Conservation (phyloP, 2,329 filamentous ascomycete genomes). For the Thelonectria discophora region DNA sequence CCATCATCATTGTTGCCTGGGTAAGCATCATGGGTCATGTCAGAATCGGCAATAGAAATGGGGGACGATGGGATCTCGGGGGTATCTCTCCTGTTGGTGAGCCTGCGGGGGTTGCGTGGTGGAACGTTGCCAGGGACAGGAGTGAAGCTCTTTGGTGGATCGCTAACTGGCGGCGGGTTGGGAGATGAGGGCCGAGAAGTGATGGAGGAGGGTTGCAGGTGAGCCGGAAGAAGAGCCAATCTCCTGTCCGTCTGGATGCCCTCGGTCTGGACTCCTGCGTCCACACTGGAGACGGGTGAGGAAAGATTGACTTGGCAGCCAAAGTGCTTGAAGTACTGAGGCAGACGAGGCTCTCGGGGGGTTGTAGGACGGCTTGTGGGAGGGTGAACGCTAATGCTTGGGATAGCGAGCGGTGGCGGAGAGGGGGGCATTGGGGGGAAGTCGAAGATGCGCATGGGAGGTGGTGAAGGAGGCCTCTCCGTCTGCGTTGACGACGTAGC, state of each 20-base stretch:
- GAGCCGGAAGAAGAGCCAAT: slow-evolving; percentile 75
- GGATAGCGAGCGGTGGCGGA: slow-evolving; percentile 66
- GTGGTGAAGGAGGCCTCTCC: slow-evolving; percentile 38
- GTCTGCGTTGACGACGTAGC: slow-evolving; percentile 72
- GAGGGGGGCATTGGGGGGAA: slow-evolving; percentile 38
- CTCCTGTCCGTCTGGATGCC: slow-evolving; percentile 86
- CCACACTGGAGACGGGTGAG: slow-evolving; percentile 34
- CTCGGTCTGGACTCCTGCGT: slow-evolving; percentile 79
- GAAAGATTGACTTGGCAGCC: slow-evolving; percentile 76
- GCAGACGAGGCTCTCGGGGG: slow-evolving; percentile 75
- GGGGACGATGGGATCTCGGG: slow-evolving; percentile 63
- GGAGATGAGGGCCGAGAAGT: slow-evolving; percentile 68
- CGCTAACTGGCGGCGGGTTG: slow-evolving; percentile 44
- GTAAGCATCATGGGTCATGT: slow-evolving; percentile 67
- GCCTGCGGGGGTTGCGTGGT: slow-evolving; percentile 67
- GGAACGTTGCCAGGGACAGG: slow-evolving; percentile 64
- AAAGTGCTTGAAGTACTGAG: slow-evolving; percentile 84
- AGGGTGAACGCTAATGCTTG: slow-evolving; percentile 90
- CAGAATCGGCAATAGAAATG: slow-evolving; percentile 50
- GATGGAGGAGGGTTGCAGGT: slow-evolving; percentile 82
- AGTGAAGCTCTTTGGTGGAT: slow-evolving; percentile 56
- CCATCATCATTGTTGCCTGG: slow-evolving; percentile 85
- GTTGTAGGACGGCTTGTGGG: slow-evolving; percentile 85
- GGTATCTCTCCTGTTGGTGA: slow-evolving; percentile 57
- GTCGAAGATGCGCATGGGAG: slow-evolving; percentile 9